Evolutionary conservation across 2,329 filamentous ascomycete genomes (phyloP).

Genomic region (Didymella pomorum): DNA sequence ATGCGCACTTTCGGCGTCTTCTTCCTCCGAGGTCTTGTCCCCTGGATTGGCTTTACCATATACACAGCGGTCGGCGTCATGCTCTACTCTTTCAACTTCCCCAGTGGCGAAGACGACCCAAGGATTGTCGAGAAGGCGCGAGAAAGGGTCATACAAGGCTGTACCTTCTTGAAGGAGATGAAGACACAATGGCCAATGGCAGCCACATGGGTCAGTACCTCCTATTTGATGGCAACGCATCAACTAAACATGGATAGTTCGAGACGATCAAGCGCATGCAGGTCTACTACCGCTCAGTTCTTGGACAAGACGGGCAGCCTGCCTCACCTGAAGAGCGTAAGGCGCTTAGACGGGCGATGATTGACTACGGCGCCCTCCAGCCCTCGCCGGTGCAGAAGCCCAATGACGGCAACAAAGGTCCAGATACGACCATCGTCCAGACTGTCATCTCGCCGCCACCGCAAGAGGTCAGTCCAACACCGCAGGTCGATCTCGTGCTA

Average conservation of each 20-base stretch:
- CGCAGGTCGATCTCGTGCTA: neutral
- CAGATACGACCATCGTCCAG: slow-evolving; percentile 26
- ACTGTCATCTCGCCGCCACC: slow-evolving; percentile 22
- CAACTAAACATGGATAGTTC: slow-evolving; percentile 36
- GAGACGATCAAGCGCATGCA: slow-evolving; percentile 55
- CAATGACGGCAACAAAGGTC: slow-evolving; percentile 29
- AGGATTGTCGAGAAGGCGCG: slow-evolving; percentile 44
- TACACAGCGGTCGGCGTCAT: slow-evolving; percentile 53
- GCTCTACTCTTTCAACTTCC: slow-evolving; percentile 52
- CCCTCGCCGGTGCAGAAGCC: slow-evolving; percentile 50
- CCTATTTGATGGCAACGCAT: accelerated
- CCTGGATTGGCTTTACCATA: slow-evolving; percentile 54
- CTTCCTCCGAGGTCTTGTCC: slow-evolving; percentile 51
- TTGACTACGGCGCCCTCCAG: slow-evolving; percentile 53
- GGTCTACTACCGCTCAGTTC: slow-evolving; percentile 49
- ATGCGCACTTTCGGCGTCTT: slow-evolving; percentile 53
- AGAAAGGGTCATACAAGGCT: slow-evolving; percentile 48
- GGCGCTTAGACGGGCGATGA: slow-evolving; percentile 48
- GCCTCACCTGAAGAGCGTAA: slow-evolving; percentile 50
- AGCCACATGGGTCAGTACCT: slow-evolving; percentile 47
- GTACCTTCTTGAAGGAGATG: slow-evolving; percentile 52
- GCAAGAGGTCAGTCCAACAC: slow-evolving; percentile 3
- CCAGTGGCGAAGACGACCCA: slow-evolving; percentile 47
- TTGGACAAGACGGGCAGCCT: slow-evolving; percentile 42
- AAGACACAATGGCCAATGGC: slow-evolving; percentile 54